These are phyloP conservation scores for Aspergillus sp. DNA, from an alignment of 2,329 filamentous ascomycete species.

Conservation along the genomic window DNA sequence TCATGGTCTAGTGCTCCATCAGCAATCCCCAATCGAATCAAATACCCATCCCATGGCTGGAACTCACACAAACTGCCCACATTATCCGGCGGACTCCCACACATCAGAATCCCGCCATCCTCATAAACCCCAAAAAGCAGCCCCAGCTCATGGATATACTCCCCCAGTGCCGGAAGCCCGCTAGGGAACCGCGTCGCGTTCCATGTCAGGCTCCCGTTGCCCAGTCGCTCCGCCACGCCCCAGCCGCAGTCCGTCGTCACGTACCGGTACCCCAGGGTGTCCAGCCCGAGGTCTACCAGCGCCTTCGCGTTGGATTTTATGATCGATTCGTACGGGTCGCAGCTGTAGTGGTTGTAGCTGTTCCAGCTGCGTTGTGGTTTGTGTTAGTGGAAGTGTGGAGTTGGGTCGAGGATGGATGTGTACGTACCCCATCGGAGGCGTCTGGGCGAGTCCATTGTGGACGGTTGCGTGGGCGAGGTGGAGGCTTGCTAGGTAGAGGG, in stretches of 20 bases:
- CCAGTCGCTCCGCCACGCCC: conserved; percentile 31
- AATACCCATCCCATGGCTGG: conserved; percentile 19
- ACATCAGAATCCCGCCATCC: conserved; percentile 35
- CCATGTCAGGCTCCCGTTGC: conserved; percentile 34
- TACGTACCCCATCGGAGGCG: conserved; percentile 22
- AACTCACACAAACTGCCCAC: conserved; percentile 29
- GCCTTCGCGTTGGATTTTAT: conserved; percentile 46
- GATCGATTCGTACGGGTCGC: conserved; percentile 40
- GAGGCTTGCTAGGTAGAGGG: no score
- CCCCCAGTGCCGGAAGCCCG: conserved; percentile 33
- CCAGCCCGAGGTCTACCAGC: conserved; percentile 44
- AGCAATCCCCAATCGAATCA: no score
- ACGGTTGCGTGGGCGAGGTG: no score
- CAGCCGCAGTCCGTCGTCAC: conserved; percentile 54
- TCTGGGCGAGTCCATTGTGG: conserved; percentile 17
- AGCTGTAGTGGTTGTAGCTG: conserved; percentile 49
- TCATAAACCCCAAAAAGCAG: conserved; percentile 39
- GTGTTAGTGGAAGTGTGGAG: neutral
- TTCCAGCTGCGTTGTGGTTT: conserved; percentile 40
- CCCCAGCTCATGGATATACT: conserved; percentile 30
- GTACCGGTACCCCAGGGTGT: conserved; percentile 45
- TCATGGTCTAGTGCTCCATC: conserved; percentile 27
- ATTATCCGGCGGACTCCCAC: conserved; percentile 20
- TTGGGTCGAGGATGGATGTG: neutral
- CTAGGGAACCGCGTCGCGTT: conserved; percentile 34